Conservation (phyloP, 768 basidiomycete species). For the Pleurotus ostreatus region DNA sequence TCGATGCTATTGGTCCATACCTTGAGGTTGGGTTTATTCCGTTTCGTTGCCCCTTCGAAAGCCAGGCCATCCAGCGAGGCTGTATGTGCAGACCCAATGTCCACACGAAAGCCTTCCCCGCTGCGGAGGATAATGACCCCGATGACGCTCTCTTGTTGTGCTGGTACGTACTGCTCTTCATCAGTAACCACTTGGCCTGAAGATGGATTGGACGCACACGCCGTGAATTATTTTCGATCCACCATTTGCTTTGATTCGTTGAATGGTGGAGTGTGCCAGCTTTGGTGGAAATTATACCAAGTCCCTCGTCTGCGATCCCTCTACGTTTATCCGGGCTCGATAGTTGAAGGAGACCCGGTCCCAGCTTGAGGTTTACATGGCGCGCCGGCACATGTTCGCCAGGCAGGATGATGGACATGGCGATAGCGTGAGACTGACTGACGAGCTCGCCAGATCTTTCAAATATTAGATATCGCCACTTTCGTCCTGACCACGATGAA, state of each 20-base stretch:
- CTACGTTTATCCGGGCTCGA: constrained; percentile 14
- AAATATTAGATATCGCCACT: neutral
- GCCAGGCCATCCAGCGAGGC: constrained; percentile 87
- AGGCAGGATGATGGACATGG: constrained; percentile 65
- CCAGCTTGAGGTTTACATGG: constrained; percentile 80
- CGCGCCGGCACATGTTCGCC: constrained; percentile 75
- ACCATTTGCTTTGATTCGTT: constrained; percentile 73
- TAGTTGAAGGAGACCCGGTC: constrained; percentile 71
- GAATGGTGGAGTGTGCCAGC: constrained; percentile 70
- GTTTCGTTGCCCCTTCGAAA: constrained; percentile 93
- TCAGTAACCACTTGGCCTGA: neutral
- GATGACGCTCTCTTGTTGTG: constrained; percentile 84
- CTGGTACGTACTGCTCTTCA: constrained; percentile 78
- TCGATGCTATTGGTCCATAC: constrained; percentile 31
- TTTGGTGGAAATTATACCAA: constrained; percentile 53
- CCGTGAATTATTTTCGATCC: constrained; percentile 83
- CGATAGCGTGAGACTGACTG: neutral
- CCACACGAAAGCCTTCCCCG: constrained; percentile 90
- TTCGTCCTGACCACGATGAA: constrained; percentile 23
- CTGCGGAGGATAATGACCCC: constrained; percentile 76
- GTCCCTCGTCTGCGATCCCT: constrained; percentile 14
- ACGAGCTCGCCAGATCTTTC: no score
- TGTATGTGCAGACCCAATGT: constrained; percentile 85
- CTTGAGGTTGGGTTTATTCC: constrained; percentile 92
- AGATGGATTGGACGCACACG: constrained; percentile 53